Evolutionary conservation across 495 filamentous ascomycete species (phyloP).

Genomic region (Penicillium tannophilum): DNA sequence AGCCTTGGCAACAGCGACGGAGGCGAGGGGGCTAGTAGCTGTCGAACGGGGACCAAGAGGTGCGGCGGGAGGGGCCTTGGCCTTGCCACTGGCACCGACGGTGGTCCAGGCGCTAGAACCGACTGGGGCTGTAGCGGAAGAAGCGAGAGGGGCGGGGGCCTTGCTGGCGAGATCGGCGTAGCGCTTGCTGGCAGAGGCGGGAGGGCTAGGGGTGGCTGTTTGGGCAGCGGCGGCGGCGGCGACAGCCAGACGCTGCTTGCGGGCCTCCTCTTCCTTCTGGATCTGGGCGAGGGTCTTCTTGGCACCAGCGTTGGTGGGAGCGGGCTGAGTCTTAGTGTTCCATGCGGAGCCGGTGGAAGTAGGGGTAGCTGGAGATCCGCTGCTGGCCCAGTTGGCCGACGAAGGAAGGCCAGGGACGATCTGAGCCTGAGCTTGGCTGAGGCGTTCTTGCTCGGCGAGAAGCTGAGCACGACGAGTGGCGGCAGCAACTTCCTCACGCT

Average conservation of each 20-base stretch:
- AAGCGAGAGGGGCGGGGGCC: slow-evolving; percentile 40
- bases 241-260: slow-evolving; percentile 69
- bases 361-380: slow-evolving; percentile 64
- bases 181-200: slow-evolving; percentile 71
- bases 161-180: slow-evolving; percentile 97
- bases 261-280: slow-evolving; percentile 91
- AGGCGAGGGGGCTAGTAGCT: slow-evolving; percentile 44
- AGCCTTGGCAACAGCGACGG: slow-evolving; percentile 35
- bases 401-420: slow-evolving; percentile 77
- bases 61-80: slow-evolving; percentile 68
- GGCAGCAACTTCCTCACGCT: slow-evolving; percentile 80
- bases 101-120: slow-evolving; percentile 82
- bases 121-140: slow-evolving; percentile 26
- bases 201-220: slow-evolving; percentile 46
- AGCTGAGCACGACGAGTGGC: slow-evolving; percentile 75
- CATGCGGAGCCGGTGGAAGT: slow-evolving; percentile 59
- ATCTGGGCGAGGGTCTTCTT: slow-evolving; percentile 97
- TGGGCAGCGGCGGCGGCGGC: slow-evolving; percentile 58
- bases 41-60: slow-evolving; percentile 58
- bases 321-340: slow-evolving; percentile 60
- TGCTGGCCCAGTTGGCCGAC: slow-evolving; percentile 85
- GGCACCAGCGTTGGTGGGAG: slow-evolving; percentile 45
- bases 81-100: slow-evolving; percentile 91
- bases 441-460: slow-evolving; percentile 73
- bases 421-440: slow-evolving; percentile 63